A percentile compares a stretch with the other conserved stretches of the same genome.
Conservation (phyloP, 176 grass and related monocot species). For the Echinochloa phyllopogon region DNA sequence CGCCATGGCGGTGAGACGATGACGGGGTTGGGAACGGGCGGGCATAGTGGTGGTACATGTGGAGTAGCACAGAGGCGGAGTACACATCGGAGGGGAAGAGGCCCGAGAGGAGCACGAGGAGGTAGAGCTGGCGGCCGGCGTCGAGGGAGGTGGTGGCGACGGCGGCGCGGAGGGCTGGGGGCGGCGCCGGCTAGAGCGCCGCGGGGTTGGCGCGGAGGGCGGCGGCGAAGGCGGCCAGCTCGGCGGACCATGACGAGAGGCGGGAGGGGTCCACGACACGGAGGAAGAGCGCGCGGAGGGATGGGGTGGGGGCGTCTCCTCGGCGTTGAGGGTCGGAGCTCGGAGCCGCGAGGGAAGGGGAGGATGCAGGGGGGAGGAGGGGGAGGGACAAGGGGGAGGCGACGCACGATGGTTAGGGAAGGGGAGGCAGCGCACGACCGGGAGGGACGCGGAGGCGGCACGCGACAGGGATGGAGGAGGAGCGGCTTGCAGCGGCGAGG, state of each 20-base stretch:
- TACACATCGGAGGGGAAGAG: constrained; percentile 67
- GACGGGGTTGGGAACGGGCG: constrained; percentile 59
- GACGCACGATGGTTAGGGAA: no score
- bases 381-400: no score
- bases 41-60: constrained; percentile 80
- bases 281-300: constrained; percentile 60
- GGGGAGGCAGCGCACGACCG: no score
- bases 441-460: no score
- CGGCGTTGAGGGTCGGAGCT: background rate
- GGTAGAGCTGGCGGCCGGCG: constrained; percentile 77
- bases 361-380: no score
- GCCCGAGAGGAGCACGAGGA: constrained; percentile 61
- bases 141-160: constrained; percentile 52
- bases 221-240: constrained; percentile 56
- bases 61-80: constrained; percentile 68
- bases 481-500: no score
- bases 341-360: background rate
- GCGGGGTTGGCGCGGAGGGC: constrained; percentile 48
- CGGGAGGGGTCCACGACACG: constrained; percentile 60
- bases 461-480: no score
- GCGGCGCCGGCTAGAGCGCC: constrained; percentile 55
- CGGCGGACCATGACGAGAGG: constrained; percentile 64
- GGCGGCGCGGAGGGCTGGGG: constrained; percentile 64
- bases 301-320: background rate
- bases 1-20: constrained; percentile 75